phyloP scores from a whole-genome alignment of 805 yeast species.

The Ogataea parapolymorpha region DNA sequence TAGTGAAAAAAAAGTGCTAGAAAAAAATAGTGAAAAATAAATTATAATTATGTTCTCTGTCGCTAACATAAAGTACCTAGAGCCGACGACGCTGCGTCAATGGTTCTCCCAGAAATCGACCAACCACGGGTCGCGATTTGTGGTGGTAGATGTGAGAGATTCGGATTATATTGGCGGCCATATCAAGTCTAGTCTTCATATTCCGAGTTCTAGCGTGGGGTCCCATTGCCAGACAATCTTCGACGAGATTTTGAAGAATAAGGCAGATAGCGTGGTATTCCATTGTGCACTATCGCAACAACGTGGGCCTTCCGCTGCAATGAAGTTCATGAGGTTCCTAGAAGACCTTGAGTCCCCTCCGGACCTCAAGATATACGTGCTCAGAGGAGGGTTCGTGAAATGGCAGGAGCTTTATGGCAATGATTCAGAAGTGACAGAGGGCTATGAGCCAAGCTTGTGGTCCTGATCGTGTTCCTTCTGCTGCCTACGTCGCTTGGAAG shows the following conservation, averaged over 20 bases:
- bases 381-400: slow-evolving; percentile 78
- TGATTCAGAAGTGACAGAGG: slow-evolving; percentile 62
- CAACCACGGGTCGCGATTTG: slow-evolving; percentile 39
- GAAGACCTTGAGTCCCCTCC: slow-evolving; percentile 29
- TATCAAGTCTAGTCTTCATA: slow-evolving; percentile 51
- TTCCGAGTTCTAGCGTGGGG: slow-evolving; percentile 48
- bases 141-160: slow-evolving; percentile 83
- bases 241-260: slow-evolving; percentile 31
- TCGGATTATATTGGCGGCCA: slow-evolving; percentile 79
- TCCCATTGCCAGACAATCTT: slow-evolving; percentile 38
- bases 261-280: slow-evolving; percentile 60
- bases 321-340: slow-evolving; percentile 51
- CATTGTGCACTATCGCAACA: slow-evolving; percentile 92
- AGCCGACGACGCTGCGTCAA: slow-evolving; percentile 40
- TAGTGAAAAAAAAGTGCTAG: slow-evolving; percentile 2
- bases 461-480: slow-evolving; percentile 1
- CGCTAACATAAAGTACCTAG: slow-evolving; percentile 45
- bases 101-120: slow-evolving; percentile 45
- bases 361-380: slow-evolving; percentile 51
- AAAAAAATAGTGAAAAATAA: slow-evolving; percentile 3
- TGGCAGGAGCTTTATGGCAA: slow-evolving; percentile 81
- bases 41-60: slow-evolving; percentile 24
- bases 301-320: slow-evolving; percentile 85
- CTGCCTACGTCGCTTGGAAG: slow-evolving; percentile 4
- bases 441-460: slow-evolving; percentile 44